Conservation (phyloP, 1,139 yeast genomes). For the Magnusiomyces paraingens region DNA sequence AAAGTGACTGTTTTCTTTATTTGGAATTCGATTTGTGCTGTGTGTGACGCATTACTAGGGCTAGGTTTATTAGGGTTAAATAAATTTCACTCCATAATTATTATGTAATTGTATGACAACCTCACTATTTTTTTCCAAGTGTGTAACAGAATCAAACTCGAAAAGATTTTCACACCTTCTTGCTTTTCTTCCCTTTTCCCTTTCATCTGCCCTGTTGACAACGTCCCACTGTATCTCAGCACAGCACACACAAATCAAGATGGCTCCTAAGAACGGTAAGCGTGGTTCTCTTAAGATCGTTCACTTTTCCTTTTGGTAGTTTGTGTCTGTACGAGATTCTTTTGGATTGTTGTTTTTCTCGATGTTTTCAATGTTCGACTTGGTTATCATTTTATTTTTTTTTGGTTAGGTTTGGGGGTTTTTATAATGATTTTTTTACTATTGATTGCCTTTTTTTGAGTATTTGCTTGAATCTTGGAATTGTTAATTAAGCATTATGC, state of each 20-base stretch:
- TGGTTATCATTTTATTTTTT: neutral
- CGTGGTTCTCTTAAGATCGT: constrained; percentile 19
- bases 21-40: too few relatives aligned
- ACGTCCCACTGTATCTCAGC: constrained; percentile 17
- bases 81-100: too few relatives aligned
- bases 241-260: constrained; percentile 14
- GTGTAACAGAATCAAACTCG: too few relatives aligned
- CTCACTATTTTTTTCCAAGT: too few relatives aligned
- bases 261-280: constrained; percentile 21
- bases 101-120: too few relatives aligned
- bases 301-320: constrained; percentile 6
- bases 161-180: neutral
- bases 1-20: too few relatives aligned
- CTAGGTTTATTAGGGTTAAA: too few relatives aligned
- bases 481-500: neutral
- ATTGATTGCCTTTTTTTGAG: neutral
- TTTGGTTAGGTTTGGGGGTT: neutral
- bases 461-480: too few relatives aligned
- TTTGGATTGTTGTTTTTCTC: constrained; percentile 1
- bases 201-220: constrained; percentile 12
- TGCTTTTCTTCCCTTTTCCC: constrained; percentile 5
- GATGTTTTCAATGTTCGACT: neutral
- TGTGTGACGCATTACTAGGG: too few relatives aligned
- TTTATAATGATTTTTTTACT: neutral
- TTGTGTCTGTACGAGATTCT: neutral